Evolutionary conservation across 352 stramenopile genomes (phyloP).

Genomic region (Blastocystis sp.): DNA sequence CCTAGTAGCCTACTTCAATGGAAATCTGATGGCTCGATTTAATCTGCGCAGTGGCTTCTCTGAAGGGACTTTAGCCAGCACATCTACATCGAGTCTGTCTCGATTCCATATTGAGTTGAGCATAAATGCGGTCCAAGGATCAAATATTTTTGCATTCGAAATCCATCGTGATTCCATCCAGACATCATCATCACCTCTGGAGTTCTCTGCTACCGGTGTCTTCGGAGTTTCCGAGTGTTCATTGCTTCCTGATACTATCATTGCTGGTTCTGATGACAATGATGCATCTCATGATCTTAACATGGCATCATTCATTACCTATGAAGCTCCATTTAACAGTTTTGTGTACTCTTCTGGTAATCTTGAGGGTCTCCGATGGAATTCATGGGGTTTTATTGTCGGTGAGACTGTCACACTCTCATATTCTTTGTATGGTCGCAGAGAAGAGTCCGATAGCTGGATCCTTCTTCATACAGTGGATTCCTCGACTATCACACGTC

Average conservation of each 20-base stretch:
- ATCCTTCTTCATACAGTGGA: not conserved
- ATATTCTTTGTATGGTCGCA: not conserved
- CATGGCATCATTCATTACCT: not conserved
- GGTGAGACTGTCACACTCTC: not conserved
- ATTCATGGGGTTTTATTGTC: not conserved
- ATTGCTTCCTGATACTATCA: not conserved
- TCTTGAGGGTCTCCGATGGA: not conserved
- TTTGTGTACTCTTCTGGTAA: not conserved
- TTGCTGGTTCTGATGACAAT: not conserved
- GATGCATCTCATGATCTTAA: not conserved
- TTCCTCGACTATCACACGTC: not conserved
- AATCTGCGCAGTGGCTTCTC: not conserved
- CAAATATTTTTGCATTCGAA: conserved; percentile 36
- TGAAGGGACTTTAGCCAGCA: not conserved
- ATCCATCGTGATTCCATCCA: not conserved
- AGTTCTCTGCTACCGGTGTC: conserved; percentile 36
- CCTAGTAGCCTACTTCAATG: not conserved
- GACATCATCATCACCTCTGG: not conserved
- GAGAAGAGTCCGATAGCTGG: not conserved
- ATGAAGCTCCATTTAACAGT: not conserved
- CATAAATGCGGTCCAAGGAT: not conserved
- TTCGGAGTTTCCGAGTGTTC: conserved; percentile 46
- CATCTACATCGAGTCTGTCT: not conserved
- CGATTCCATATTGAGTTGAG: not conserved
- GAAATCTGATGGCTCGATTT: not conserved